These are phyloP conservation scores for Pistacia vera DNA, from an alignment of 345 rosid genomes.

Conservation along the genomic window DNA sequence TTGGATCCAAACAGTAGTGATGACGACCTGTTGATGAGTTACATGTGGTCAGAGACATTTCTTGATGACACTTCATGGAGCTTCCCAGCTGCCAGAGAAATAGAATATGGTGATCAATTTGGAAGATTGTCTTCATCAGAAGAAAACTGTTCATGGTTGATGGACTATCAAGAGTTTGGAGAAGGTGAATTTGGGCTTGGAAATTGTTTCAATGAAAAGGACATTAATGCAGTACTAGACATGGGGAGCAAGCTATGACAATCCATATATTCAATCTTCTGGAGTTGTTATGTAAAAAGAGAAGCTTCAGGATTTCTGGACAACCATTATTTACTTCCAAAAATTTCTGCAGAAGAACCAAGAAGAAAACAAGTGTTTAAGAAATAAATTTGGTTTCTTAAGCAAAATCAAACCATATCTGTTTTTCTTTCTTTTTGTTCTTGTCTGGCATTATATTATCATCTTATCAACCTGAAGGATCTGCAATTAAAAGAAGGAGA, in stretches of 20 bases:
- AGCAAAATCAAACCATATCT: not conserved
- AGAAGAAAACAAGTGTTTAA: not conserved
- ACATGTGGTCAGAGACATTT: constrained; percentile 38
- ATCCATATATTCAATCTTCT: not conserved
- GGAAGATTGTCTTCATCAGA: constrained; percentile 35
- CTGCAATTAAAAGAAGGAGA: constrained; percentile 19
- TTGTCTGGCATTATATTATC: not conserved
- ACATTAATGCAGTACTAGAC: constrained; percentile 23
- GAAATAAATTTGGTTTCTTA: not conserved
- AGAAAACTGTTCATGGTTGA: constrained; percentile 49
- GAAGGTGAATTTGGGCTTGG: constrained; percentile 43
- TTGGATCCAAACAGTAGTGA: constrained; percentile 3
- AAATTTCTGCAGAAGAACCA: constrained; percentile 7
- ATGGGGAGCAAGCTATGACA: constrained; percentile 33
- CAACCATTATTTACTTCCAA: not conserved
- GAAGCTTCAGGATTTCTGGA: not conserved
- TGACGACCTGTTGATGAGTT: constrained; percentile 26
- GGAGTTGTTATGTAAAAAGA: constrained; percentile 3
- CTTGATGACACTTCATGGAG: constrained; percentile 50
- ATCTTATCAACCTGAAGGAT: not conserved
- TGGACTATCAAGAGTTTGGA: constrained; percentile 38
- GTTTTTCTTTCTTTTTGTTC: not conserved
- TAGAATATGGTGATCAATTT: constrained; percentile 32
- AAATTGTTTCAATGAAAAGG: constrained; percentile 41
- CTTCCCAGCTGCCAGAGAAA: constrained; percentile 25